Conservation (phyloP, 345 rosid species). For the Boechera divaricarpa region DNA sequence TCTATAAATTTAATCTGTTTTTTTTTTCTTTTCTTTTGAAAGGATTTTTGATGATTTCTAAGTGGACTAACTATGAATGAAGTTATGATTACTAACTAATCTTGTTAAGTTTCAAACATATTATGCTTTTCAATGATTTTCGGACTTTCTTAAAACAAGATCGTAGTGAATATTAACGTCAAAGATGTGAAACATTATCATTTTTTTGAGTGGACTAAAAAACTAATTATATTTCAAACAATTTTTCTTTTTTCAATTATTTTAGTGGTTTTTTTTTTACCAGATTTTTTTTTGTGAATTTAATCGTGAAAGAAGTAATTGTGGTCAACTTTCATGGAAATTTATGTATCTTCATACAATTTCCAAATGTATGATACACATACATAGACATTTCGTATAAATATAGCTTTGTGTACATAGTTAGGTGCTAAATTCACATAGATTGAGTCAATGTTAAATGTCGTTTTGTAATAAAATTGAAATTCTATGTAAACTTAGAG, state of each 20-base stretch:
- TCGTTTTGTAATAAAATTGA: background rate
- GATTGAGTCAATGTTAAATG: background rate
- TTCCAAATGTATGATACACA: background rate
- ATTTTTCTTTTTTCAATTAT: background rate
- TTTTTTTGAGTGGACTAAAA: background rate
- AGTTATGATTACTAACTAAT: background rate
- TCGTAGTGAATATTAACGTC: background rate
- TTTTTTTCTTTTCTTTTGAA: background rate
- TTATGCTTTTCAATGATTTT: conserved; percentile 1
- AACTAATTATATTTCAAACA: conserved; percentile 5
- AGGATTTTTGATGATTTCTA: background rate
- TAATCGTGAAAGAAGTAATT: background rate
- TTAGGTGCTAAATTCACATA: conserved; percentile 13
- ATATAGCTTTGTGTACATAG: conserved; percentile 3
- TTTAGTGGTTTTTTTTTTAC: background rate
- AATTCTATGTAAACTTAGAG: background rate
- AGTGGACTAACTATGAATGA: background rate
- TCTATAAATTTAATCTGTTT: background rate
- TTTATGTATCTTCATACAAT: conserved; percentile 2
- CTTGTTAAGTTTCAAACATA: background rate
- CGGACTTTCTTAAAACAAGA: background rate
- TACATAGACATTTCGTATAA: background rate
- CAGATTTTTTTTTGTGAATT: background rate
- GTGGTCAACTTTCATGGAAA: background rate
- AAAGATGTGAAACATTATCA: background rate